Evolutionary conservation across 176 grass and related monocot genomes (phyloP), one percentile per base, ranked within the genome.

Genomic region (Carex cristatella): DNA sequence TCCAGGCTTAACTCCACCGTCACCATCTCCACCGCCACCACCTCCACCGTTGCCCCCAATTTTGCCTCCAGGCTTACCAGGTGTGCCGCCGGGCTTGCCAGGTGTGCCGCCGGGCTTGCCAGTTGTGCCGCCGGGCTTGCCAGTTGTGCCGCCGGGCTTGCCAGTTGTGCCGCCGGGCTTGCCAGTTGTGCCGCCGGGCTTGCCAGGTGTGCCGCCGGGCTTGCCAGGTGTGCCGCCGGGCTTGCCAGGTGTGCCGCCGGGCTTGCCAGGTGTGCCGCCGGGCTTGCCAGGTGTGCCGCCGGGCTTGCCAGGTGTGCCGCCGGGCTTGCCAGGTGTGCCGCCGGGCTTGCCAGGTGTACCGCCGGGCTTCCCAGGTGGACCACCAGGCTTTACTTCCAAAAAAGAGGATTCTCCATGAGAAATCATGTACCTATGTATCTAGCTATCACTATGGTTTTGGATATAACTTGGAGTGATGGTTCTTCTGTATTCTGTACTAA

Each of bases 41-140:
- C 77, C 79, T 18, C 80, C 80, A 30, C 68, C 8, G 3, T 65
- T 80, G 18, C 85, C 85, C 18, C 69, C 69, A 72, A n/a, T 72
- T 72, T 19, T 49, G 32, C 70, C 70, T 12, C 70, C 70, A 9
- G 66, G 35, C 35, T 69, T 69, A 5, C 66, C 66, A 16, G 19
- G 60, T 2, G 0, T 63, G 3, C 44, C 75, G 1, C 64, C 64
- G 6, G 64, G 30, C 28, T 15, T 68, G 14, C 32, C 65, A 61
- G n/a, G 59, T 1, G 1, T 61, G 23, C 35, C 35, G 35, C 59
- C 59, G 19, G 59, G 59, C 13, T 61, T 87, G 33, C 77, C 77
- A 35, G 84, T 73, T 40, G 4, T 37, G 3, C 35, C 35, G 35
- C 35, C 35, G 35, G 35, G 35, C 35, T 37, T 57, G 18, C 72